Evolutionary conservation across 805 yeast genomes (phyloP), one percentile per base, ranked within the genome.

Genomic region (Vanderwaltozyma polyspora): DNA sequence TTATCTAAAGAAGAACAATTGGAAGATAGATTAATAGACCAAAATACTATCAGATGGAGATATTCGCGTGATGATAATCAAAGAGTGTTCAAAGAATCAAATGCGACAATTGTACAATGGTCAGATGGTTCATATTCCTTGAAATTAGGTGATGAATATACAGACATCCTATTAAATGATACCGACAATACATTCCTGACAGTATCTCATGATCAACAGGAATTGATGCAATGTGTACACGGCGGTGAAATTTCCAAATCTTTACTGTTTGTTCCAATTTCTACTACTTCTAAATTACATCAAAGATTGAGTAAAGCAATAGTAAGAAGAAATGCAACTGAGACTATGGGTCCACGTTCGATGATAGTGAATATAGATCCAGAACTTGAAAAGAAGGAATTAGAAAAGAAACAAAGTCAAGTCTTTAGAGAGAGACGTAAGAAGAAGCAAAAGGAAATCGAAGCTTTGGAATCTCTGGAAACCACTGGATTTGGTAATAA

Each of bases 11-110:
- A 68, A 26, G 70, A 67, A 27, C 67, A 70, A 40, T 62, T 76
- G n/a, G 72, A 77, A 25, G 81, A 78, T 41, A 73, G 74, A 49
- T 61, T 79, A 23, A 67, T 73, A 36, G 84, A 79, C 42, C 86
- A 82, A 49, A 89, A 86, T 56, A 85, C 95, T 0, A 67, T 91
- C 23, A 73, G 98, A 52, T 91, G 98, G 98, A 74, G 94, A 59
- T 89, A 87, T 57, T 79, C 85, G 12, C 73, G 79, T 38, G 77
- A 76, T 40, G 72, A 71, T n/a, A 77, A 76, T 28, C 85, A 79
- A 41, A 55, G 60, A 14, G 74, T 87, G 43, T 72, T 73, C 49
- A 82, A 82, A 47, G 94, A 86, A 55, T 79, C 94, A 8, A 91
- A 91, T 52, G 78, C 95, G 5, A 84, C 87, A 51, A 75, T 89